These are phyloP conservation scores for Torulaspora franciscae DNA, from an alignment of 805 yeast species.

Conservation along the genomic window DNA sequence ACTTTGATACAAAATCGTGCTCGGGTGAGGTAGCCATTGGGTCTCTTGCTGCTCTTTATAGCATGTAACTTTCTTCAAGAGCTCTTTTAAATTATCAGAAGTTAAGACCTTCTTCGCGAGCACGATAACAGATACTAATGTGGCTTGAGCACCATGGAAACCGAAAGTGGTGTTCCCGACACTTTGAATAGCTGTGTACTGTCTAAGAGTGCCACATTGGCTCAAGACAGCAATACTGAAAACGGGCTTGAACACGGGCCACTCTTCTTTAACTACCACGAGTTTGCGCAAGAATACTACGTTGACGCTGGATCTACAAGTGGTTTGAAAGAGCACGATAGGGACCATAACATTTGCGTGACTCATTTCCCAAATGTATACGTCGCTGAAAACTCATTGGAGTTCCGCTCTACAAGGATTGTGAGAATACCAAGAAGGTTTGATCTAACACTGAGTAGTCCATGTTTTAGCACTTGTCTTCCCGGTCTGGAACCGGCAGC, in stretches of 20 bases:
- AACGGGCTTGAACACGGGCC: conserved; percentile 19
- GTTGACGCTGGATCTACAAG: conserved; percentile 15
- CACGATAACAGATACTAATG: neutral
- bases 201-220: conserved; percentile 12
- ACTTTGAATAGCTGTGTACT: conserved; percentile 14
- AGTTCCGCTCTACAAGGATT: conserved; percentile 45
- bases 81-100: neutral
- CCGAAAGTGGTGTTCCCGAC: conserved; percentile 1
- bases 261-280: conserved; percentile 64
- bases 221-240: conserved; percentile 21
- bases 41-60: neutral
- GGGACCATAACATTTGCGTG: conserved; percentile 41
- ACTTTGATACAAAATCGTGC: conserved; percentile 45
- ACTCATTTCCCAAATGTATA: conserved; percentile 67
- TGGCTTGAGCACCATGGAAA: neutral
- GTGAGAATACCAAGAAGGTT: conserved; percentile 59
- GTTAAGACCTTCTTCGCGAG: neutral
- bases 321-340: conserved; percentile 24
- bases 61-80: neutral
- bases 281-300: conserved; percentile 42
- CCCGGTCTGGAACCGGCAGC: conserved; percentile 70
- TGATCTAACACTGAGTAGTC: conserved; percentile 38
- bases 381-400: conserved; percentile 32
- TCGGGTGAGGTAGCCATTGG: conserved; percentile 32
- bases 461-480: conserved; percentile 48